These are phyloP conservation scores for Pseudocercospora eumusae DNA, from an alignment of 2,329 filamentous ascomycete genomes.

Conservation along the genomic window DNA sequence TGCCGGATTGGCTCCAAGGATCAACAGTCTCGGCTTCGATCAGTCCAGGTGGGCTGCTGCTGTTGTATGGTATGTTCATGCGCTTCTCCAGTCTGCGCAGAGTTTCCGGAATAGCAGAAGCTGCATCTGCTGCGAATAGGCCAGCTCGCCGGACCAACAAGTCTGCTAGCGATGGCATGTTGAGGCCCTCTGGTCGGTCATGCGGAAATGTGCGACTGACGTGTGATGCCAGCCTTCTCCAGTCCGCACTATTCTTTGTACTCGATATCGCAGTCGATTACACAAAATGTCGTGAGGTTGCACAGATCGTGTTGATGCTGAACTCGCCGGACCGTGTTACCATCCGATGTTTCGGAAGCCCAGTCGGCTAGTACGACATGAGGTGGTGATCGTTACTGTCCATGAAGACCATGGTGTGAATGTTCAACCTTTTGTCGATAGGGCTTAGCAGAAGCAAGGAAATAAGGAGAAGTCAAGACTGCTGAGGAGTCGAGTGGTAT, in stretches of 20 bases:
- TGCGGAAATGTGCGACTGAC: background rate
- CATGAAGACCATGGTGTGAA: background rate
- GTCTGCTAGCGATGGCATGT: slow-evolving; percentile 37
- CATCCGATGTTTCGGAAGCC: slow-evolving; percentile 5
- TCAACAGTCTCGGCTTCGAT: slow-evolving; percentile 63
- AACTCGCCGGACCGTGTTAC: slow-evolving; percentile 2
- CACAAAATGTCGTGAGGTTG: background rate
- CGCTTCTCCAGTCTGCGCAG: slow-evolving; percentile 40
- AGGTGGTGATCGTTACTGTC: background rate
- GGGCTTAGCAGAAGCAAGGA: background rate
- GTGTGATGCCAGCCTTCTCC: background rate
- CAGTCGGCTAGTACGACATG: background rate
- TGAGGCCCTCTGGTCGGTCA: background rate
- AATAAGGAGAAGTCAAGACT: background rate
- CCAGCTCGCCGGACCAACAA: slow-evolving; percentile 35
- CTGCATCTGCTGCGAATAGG: slow-evolving; percentile 18
- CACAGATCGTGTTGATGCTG: slow-evolving; percentile 4
- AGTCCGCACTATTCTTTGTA: background rate
- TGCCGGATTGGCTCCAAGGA: slow-evolving; percentile 77
- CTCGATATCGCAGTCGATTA: background rate
- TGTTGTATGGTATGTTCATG: slow-evolving; percentile 59
- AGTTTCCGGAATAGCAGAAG: slow-evolving; percentile 13
- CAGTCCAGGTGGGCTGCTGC: slow-evolving; percentile 56
- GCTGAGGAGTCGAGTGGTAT: background rate
- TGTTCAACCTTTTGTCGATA: background rate